Percentiles rank a stretch among this genome's conserved stretches.
These are phyloP conservation scores for Brettanomyces bruxellensis DNA, from an alignment of 805 yeast genomes.

Conservation along the genomic window DNA sequence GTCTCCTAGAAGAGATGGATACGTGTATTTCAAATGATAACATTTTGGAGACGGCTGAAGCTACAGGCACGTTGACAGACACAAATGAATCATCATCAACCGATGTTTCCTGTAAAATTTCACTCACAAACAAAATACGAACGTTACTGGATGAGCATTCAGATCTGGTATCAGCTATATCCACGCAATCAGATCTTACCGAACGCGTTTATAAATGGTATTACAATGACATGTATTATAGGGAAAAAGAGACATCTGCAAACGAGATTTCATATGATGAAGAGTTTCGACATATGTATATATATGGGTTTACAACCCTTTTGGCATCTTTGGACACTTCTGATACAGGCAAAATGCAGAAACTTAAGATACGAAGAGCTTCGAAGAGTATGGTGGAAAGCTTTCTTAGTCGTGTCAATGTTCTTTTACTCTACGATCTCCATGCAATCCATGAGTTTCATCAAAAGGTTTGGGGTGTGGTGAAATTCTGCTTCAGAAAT, in stretches of 20 bases:
- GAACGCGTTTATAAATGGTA: slow-evolving; percentile 3
- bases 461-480: slow-evolving; percentile 11
- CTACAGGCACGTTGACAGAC: neutral
- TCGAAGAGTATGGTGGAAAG: slow-evolving; percentile 10
- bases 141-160: slow-evolving; percentile 9
- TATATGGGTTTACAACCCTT: slow-evolving; percentile 12
- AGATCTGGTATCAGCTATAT: slow-evolving; percentile 4
- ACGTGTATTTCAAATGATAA: neutral
- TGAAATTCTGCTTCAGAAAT: slow-evolving; percentile 9
- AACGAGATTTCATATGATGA: slow-evolving; percentile 4
- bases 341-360: neutral
- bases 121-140: slow-evolving; percentile 15
- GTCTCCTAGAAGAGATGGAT: neutral
- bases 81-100: neutral
- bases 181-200: slow-evolving; percentile 6
- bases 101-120: slow-evolving; percentile 10
- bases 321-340: slow-evolving; percentile 7
- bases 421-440: slow-evolving; percentile 12
- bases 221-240: slow-evolving; percentile 12
- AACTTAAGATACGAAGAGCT: slow-evolving; percentile 8
- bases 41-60: neutral
- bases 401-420: slow-evolving; percentile 8
- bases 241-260: slow-evolving; percentile 2
- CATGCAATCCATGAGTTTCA: slow-evolving; percentile 13
- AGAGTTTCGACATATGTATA: slow-evolving; percentile 13